Percentiles rank a stretch among this genome's conserved stretches.
These are phyloP conservation scores for Calonectria pteridis DNA, from an alignment of 2,329 filamentous ascomycete species.

Conservation along the genomic window DNA sequence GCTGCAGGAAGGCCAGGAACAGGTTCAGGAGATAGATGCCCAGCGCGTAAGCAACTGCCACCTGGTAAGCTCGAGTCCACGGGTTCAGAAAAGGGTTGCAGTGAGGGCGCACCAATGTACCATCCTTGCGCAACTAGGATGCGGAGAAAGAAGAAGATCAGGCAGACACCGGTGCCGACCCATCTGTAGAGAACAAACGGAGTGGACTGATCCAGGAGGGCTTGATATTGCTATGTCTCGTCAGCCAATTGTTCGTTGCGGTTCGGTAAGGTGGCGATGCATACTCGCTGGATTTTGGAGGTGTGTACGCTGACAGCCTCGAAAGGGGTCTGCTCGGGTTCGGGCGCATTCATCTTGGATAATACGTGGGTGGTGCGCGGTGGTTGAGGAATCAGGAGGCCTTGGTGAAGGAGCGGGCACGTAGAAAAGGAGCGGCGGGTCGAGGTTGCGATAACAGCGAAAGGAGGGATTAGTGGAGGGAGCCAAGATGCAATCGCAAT, in stretches of 20 bases:
- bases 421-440: conserved; percentile 11
- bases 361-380: conserved; percentile 24
- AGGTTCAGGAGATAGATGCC: conserved; percentile 99
- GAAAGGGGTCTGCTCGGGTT: conserved; percentile 93
- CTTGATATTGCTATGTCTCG: conserved; percentile 83
- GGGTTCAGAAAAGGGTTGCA: neutral
- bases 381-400: conserved; percentile 1
- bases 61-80: conserved; percentile 23
- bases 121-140: conserved; percentile 95
- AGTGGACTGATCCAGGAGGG: conserved; percentile 92
- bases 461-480: conserved; percentile 22
- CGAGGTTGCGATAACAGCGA: conserved; percentile 19
- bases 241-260: conserved; percentile 30
- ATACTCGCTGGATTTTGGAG: conserved; percentile 77
- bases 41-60: conserved; percentile 90
- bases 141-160: conserved; percentile 87
- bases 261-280: conserved; percentile 41
- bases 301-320: conserved; percentile 90
- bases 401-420: neutral
- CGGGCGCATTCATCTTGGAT: conserved; percentile 81
- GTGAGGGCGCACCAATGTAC: conserved; percentile 84
- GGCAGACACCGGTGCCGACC: conserved; percentile 81
- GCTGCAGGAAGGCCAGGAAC: conserved; percentile 97
- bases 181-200: conserved; percentile 92
- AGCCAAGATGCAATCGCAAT: conserved; percentile 25